phyloP scores from a whole-genome alignment of 2,329 filamentous ascomycete species.

The Ceratocystis lukuohia region DNA sequence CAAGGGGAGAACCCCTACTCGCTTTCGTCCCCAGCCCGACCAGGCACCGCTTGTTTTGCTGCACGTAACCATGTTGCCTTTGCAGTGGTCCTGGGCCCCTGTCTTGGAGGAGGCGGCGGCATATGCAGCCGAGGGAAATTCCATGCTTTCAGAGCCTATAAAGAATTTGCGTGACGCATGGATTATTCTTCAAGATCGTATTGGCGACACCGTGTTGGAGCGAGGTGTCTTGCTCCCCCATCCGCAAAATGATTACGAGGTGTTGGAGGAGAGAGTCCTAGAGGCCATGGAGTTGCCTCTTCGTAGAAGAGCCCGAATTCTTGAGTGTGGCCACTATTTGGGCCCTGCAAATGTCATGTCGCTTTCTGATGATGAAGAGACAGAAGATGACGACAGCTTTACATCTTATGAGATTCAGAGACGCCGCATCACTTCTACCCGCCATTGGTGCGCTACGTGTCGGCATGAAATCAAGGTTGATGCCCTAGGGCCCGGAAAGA shows the following conservation, averaged over 20 bases:
- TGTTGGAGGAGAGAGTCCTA: constrained; percentile 63
- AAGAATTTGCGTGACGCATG: constrained; percentile 48
- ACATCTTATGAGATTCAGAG: constrained; percentile 19
- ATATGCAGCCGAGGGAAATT: constrained; percentile 24
- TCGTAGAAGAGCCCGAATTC: constrained; percentile 49
- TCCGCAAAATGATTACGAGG: constrained; percentile 65
- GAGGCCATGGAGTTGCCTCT: constrained; percentile 60
- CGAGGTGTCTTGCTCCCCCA: constrained; percentile 64
- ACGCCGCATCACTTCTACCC: constrained; percentile 14
- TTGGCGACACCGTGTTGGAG: constrained; percentile 59
- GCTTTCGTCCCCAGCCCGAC: constrained; percentile 45
- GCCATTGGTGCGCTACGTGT: constrained; percentile 45
- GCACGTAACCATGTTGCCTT: constrained; percentile 62
- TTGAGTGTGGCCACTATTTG: constrained; percentile 66
- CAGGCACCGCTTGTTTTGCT: constrained; percentile 60
- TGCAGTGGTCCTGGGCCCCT: constrained; percentile 51
- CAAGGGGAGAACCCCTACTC: constrained; percentile 42
- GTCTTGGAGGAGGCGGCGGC: constrained; percentile 31
- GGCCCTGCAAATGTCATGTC: constrained; percentile 41
- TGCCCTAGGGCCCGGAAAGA: constrained; percentile 38
- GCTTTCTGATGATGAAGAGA: constrained; percentile 30
- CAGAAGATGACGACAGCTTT: constrained; percentile 28
- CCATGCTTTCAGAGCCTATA: constrained; percentile 29
- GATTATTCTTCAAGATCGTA: constrained; percentile 53
- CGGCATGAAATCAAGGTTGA: constrained; percentile 42